Base-by-base conservation (phyloP, 1,139 yeast genomes). In the Candida glucosophila region DNA sequence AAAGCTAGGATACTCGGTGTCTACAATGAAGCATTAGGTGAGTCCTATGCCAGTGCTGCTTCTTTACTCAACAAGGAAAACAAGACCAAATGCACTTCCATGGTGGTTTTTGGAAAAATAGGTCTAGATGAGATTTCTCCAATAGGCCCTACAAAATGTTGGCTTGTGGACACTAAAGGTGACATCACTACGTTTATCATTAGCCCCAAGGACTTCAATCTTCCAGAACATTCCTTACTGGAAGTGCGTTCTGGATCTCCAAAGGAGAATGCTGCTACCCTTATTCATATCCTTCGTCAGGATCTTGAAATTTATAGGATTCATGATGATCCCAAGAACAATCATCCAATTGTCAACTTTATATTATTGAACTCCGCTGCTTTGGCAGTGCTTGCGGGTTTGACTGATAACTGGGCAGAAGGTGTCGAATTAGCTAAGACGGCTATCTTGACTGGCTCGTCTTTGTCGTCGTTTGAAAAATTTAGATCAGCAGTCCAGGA, bases 61-160 rank as follows among this genome's bases (percentile, higher is more conserved):
- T 58, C 72, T 5, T 57, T 61, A 29, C 55, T 82, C 35, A 60
- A 66, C 15, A 41, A 37, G 20, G 45, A 46, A 24, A 77, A 73
- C 39, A 48, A 54, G 19, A 50, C 57, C 19, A 69, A 61, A 29
- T 64, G 65, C 23, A 60, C 67, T 39, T 79, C 94, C 2, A 70
- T 86, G 74, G 82, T 90, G 18, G 98, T 90, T 10, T 88, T 79
- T 73, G 98, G 98, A 9, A 75, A 77, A 26, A 72, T 83, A 27
- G 95, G 95, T 0, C 61, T 90, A 17, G 98, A 90, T 45, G 98
- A 90, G 51, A 81, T 90, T 19, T 79, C 95, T 1, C 95, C 96
- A 1, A 72, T 78, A 22, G 97, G 96, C 0, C 52, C 59, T 30
- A 78, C 96, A 5, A 70, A 73, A 31, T 73, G 79, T 35, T 90